These are phyloP conservation scores for Fabrea salina DNA, from an alignment of 169 alveolate genomes.

Conservation along the genomic window DNA sequence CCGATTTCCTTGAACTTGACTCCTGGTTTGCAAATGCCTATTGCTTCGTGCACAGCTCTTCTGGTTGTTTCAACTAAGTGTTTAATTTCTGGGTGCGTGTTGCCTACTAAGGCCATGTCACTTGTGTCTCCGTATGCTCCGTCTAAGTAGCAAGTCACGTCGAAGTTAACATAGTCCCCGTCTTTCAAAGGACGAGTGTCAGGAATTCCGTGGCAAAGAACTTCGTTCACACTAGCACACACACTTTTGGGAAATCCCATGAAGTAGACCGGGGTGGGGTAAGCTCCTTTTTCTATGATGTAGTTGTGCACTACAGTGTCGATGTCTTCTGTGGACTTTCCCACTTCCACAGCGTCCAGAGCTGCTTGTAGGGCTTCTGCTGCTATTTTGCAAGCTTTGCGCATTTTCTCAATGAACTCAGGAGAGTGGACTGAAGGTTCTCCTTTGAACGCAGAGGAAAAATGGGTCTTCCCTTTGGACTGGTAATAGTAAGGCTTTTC, in stretches of 20 bases:
- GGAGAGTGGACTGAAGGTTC: not conserved
- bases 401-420: slow-evolving; percentile 33
- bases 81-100: slow-evolving; percentile 62
- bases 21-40: slow-evolving; percentile 78
- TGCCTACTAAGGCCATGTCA: slow-evolving; percentile 63
- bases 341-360: slow-evolving; percentile 51
- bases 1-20: slow-evolving; percentile 60
- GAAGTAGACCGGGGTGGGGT: slow-evolving; percentile 79
- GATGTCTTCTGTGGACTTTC: slow-evolving; percentile 72
- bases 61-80: slow-evolving; percentile 52
- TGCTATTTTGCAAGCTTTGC: slow-evolving; percentile 62
- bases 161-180: slow-evolving; percentile 77
- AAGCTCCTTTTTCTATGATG: slow-evolving; percentile 68
- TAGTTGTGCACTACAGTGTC: slow-evolving; percentile 72
- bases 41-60: slow-evolving; percentile 53
- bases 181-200: slow-evolving; percentile 56
- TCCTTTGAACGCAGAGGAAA: slow-evolving; percentile 5
- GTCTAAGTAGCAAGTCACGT: slow-evolving; percentile 65
- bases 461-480: slow-evolving; percentile 22
- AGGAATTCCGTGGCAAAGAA: slow-evolving; percentile 82
- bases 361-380: slow-evolving; percentile 47
- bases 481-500: not conserved
- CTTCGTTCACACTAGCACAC: slow-evolving; percentile 81
- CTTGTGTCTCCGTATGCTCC: slow-evolving; percentile 80
- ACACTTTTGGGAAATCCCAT: slow-evolving; percentile 82